Percentiles rank a stretch among this genome's conserved stretches.
Conservation (phyloP, 768 basidiomycete species). For the Mycena epipterygia region DNA sequence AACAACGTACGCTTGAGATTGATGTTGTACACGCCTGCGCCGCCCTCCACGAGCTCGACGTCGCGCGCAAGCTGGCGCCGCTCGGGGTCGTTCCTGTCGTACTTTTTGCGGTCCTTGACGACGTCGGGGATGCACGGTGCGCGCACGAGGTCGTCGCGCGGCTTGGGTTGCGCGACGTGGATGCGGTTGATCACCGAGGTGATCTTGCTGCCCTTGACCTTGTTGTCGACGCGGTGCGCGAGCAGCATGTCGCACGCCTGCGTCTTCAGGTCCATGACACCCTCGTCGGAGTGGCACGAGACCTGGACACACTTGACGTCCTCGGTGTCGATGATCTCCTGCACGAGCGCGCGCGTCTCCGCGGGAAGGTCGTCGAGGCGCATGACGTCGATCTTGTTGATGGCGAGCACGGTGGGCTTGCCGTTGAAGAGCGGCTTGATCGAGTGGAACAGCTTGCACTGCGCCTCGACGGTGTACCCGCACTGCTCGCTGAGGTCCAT, state of each 20-base stretch:
- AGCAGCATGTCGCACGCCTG: constrained; percentile 95
- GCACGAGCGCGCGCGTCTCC: constrained; percentile 83
- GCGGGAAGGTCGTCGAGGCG: constrained; percentile 87
- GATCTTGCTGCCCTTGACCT: constrained; percentile 94
- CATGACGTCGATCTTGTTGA: constrained; percentile 98
- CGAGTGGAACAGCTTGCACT: constrained; percentile 99
- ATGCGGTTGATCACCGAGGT: constrained; percentile 95
- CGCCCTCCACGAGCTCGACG: constrained; percentile 87
- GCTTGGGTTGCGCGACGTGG: constrained; percentile 93
- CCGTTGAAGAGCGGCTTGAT: constrained; percentile 97
- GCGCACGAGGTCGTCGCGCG: constrained; percentile 91
- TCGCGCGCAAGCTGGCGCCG: constrained; percentile 82
- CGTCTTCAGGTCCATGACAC: constrained; percentile 97
- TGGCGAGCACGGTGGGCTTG: constrained; percentile 94
- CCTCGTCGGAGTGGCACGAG: constrained; percentile 97
- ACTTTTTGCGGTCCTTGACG: constrained; percentile 83
- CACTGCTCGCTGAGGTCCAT: constrained; percentile 99
- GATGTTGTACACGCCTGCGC: constrained; percentile 91
- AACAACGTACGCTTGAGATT: constrained; percentile 84
- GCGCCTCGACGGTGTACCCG: constrained; percentile 94
- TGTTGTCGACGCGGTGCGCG: constrained; percentile 93
- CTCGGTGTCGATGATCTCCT: constrained; percentile 86
- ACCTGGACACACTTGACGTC: constrained; percentile 84
- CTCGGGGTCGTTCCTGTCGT: constrained; percentile 90
- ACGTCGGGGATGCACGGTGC: constrained; percentile 91